phyloP scores from a whole-genome alignment of 2,329 filamentous ascomycete genomes.

The Aspergillus bombycis region DNA sequence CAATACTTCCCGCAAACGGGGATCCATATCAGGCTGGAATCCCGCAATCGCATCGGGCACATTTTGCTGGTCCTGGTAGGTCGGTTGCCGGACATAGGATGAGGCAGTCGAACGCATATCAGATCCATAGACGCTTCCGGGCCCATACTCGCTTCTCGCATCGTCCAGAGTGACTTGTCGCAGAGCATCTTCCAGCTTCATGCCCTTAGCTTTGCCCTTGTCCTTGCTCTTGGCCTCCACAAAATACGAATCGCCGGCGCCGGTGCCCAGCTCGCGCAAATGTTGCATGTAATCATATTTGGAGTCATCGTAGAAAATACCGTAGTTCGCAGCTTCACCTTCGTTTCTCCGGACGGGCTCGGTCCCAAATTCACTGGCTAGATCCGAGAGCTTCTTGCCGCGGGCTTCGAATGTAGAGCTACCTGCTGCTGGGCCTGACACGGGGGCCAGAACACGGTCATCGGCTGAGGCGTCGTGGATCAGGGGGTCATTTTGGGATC shows the following conservation, averaged over 20 bases:
- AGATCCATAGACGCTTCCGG: slow-evolving; percentile 41
- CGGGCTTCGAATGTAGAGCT: slow-evolving; percentile 39
- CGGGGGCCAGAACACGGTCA: slow-evolving; percentile 84
- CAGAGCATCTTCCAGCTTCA: slow-evolving; percentile 85
- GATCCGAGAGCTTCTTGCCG: slow-evolving; percentile 70
- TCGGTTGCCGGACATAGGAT: slow-evolving; percentile 74
- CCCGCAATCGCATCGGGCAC: slow-evolving; percentile 88
- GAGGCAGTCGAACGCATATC: slow-evolving; percentile 56
- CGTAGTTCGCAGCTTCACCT: slow-evolving; percentile 92
- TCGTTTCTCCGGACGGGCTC: slow-evolving; percentile 79
- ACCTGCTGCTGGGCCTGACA: slow-evolving; percentile 43
- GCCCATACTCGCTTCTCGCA: slow-evolving; percentile 28
- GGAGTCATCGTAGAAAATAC: slow-evolving; percentile 92
- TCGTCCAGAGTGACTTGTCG: slow-evolving; percentile 57
- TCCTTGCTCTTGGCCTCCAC: slow-evolving; percentile 70
- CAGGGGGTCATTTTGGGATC: slow-evolving; percentile 94
- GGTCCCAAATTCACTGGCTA: slow-evolving; percentile 73
- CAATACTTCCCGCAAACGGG: slow-evolving; percentile 82
- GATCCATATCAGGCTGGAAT: slow-evolving; percentile 98
- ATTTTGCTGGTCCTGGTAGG: slow-evolving; percentile 91
- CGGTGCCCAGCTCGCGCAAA: slow-evolving; percentile 80
- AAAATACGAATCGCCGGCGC: slow-evolving; percentile 74
- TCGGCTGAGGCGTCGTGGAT: slow-evolving; percentile 91
- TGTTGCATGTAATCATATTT: slow-evolving; percentile 99
- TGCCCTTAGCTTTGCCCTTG: slow-evolving; percentile 63